These are phyloP conservation scores for Phycomyces blakesleeanus DNA, from an alignment of 192 early-diverging fungal genomes.

Conservation along the genomic window DNA sequence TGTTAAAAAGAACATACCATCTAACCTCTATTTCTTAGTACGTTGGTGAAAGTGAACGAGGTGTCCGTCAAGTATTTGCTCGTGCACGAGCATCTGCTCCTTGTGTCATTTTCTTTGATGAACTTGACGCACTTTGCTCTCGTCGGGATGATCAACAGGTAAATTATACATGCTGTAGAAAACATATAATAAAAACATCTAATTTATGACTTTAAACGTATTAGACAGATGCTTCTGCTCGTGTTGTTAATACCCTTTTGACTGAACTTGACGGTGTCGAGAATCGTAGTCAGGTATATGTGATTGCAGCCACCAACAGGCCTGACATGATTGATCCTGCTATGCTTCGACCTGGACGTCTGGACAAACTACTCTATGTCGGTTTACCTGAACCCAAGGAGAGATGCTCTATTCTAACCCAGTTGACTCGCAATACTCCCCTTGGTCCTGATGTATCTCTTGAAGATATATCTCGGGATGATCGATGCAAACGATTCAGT, in stretches of 20 bases:
- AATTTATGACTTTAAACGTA: constrained; percentile 7
- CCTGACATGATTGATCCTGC: constrained; percentile 91
- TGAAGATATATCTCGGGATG: constrained; percentile 54
- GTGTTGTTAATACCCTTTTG: constrained; percentile 95
- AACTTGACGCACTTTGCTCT: constrained; percentile 92
- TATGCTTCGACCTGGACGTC: constrained; percentile 93
- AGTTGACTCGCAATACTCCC: constrained; percentile 77
- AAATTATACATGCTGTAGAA: no score
- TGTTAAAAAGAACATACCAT: not conserved
- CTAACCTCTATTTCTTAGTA: constrained; percentile 53
- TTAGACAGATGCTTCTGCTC: constrained; percentile 82
- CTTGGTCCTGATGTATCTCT: constrained; percentile 57
- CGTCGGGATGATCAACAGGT: constrained; percentile 87
- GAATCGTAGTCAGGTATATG: constrained; percentile 83
- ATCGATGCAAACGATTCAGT: constrained; percentile 65
- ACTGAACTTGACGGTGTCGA: constrained; percentile 97
- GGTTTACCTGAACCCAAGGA: constrained; percentile 82
- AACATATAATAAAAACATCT: no score
- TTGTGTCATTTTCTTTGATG: constrained; percentile 98
- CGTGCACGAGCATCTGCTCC: constrained; percentile 89
- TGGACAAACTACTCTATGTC: constrained; percentile 98
- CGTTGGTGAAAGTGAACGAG: constrained; percentile 97
- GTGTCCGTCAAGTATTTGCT: constrained; percentile 92
- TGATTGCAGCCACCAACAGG: constrained; percentile 97
- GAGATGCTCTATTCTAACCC: constrained; percentile 80